Evolutionary conservation across 768 basidiomycete species (phyloP).

Genomic region (Lactarius quietus): DNA sequence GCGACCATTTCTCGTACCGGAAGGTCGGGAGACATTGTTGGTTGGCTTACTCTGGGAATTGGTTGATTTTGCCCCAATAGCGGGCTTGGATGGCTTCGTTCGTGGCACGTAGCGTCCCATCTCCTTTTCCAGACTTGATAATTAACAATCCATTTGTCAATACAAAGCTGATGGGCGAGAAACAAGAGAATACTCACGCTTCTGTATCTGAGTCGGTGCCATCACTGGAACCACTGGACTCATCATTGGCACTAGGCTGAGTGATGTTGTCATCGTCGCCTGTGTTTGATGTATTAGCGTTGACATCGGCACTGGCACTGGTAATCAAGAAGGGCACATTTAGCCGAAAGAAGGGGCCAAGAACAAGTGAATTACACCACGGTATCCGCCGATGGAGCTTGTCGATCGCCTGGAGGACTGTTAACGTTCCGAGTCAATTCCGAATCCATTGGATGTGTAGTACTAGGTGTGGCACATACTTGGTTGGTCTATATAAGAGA

Average conservation of each 20-base stretch:
- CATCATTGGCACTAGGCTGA: background rate
- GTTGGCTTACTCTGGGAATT: background rate
- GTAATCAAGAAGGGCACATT: background rate
- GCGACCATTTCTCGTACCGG: background rate
- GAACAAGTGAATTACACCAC: background rate
- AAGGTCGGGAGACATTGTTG: background rate
- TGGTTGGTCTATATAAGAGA: too few relatives aligned
- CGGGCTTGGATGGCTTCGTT: background rate
- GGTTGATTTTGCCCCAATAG: background rate
- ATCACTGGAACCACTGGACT: background rate
- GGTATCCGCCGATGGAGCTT: too few relatives aligned
- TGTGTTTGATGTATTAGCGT: background rate
- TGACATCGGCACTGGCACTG: background rate
- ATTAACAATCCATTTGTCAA: background rate
- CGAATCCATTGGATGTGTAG: too few relatives aligned
- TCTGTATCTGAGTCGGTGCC: background rate
- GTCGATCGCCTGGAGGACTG: too few relatives aligned
- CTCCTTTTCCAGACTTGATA: background rate
- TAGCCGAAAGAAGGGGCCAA: background rate
- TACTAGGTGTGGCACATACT: too few relatives aligned
- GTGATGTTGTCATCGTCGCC: background rate
- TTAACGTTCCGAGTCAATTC: too few relatives aligned
- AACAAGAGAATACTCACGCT: background rate
- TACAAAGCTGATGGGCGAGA: background rate
- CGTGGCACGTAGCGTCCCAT: background rate